phyloP scores from a whole-genome alignment of 139 green algal species.

The Monoraphidium neglectum region DNA sequence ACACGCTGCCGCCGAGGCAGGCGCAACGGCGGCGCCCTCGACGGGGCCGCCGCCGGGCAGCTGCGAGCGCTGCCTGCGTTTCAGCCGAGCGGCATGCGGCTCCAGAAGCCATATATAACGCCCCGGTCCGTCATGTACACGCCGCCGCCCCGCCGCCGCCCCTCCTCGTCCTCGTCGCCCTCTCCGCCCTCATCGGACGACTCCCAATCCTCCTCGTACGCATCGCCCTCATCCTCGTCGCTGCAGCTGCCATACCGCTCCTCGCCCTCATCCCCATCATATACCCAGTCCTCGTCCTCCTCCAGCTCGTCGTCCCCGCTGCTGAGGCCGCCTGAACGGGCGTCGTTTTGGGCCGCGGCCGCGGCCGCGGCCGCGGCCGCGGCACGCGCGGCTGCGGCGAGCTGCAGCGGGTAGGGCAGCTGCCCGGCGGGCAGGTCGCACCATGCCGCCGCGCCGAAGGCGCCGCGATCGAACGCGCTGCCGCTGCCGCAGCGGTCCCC shows the following conservation, averaged over 20 bases:
- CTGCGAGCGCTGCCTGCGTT: neutral
- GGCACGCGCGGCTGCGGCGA: neutral
- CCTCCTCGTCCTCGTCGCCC: neutral
- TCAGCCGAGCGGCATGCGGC: constrained; percentile 13
- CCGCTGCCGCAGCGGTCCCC: no score
- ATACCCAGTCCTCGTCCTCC: neutral
- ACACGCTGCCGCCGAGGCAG: no score
- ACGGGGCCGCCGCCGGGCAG: neutral
- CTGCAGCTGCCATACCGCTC: neutral
- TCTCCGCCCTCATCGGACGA: neutral
- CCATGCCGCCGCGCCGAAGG: neutral
- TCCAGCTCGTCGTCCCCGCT: no score
- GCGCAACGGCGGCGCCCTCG: no score
- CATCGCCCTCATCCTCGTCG: neutral
- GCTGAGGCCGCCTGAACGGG: no score
- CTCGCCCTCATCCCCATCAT: neutral
- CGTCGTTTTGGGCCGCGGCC: neutral
- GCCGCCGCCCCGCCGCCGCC: neutral
- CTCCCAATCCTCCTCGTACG: neutral
- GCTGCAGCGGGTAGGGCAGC: neutral
- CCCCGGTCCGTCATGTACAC: neutral
- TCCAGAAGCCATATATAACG: constrained; percentile 26
- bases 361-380: neutral
- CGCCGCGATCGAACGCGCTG: neutral
- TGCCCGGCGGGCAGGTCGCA: neutral